phyloP scores from a whole-genome alignment of 169 alveolate genomes.

The Cryptosporidium ubiquitum region DNA sequence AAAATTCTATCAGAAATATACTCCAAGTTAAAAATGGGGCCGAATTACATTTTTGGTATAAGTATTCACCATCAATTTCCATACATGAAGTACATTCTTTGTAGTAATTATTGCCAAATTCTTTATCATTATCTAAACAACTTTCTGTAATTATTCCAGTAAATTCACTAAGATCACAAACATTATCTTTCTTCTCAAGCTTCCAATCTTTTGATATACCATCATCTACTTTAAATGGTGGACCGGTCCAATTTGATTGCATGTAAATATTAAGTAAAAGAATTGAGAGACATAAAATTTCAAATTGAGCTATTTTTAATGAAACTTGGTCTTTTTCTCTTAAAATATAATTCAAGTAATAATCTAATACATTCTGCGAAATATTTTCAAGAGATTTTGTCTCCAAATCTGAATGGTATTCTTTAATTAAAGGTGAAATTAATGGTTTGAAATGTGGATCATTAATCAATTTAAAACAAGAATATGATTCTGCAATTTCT shows the following conservation, averaged over 20 bases:
- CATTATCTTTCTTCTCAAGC: neutral
- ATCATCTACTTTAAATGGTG: slow-evolving; percentile 33
- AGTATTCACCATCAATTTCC: slow-evolving; percentile 55
- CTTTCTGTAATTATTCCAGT: slow-evolving; percentile 1
- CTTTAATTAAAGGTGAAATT: slow-evolving; percentile 10
- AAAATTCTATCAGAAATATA: slow-evolving; percentile 28
- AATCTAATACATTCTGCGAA: slow-evolving; percentile 1
- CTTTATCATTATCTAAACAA: neutral
- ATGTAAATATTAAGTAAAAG: slow-evolving; percentile 46
- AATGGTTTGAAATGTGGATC: neutral
- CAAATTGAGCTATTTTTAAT: slow-evolving; percentile 36
- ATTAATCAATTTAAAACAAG: neutral
- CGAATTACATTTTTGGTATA: slow-evolving; percentile 48
- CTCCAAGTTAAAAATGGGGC: slow-evolving; percentile 48
- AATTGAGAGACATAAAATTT: slow-evolving; percentile 41
- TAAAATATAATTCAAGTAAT: slow-evolving; percentile 24
- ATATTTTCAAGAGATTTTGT: slow-evolving; percentile 15
- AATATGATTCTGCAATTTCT: slow-evolving; percentile 53
- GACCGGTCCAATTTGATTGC: slow-evolving; percentile 73
- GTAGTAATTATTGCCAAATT: neutral
- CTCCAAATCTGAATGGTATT: slow-evolving; percentile 6
- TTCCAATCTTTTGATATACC: slow-evolving; percentile 22
- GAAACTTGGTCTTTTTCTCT: neutral
- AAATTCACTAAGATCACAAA: neutral
- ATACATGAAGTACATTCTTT: slow-evolving; percentile 12